Evolutionary conservation across 495 filamentous ascomycete species (phyloP).

Genomic region (Talaromyces proteolyticus): DNA sequence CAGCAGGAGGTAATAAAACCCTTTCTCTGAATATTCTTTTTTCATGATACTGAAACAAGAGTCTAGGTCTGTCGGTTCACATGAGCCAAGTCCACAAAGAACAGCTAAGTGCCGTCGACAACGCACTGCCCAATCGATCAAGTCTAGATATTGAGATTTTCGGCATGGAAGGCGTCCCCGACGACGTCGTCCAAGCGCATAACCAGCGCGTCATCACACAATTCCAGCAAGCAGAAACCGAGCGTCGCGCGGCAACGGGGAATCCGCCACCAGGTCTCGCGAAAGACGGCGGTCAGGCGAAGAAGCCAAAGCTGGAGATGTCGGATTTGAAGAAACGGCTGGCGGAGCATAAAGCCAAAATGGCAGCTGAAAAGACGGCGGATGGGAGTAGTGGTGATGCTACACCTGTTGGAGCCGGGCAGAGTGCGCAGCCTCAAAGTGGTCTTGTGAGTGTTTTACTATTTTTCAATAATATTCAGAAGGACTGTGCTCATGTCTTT

Average conservation of each 20-base stretch:
- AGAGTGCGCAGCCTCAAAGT: constrained; percentile 45
- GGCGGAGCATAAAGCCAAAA: constrained; percentile 71
- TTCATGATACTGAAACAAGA: neutral
- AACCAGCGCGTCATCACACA: constrained; percentile 76
- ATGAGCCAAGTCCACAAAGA: constrained; percentile 99
- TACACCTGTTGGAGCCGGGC: constrained; percentile 50
- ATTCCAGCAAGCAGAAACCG: constrained; percentile 78
- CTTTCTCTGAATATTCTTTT: constrained; percentile 10
- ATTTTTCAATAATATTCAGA: constrained; percentile 5
- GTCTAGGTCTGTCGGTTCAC: constrained; percentile 80
- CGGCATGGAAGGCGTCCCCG: constrained; percentile 94
- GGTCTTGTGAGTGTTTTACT: constrained; percentile 43
- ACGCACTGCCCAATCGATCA: constrained; percentile 78
- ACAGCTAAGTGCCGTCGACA: constrained; percentile 75
- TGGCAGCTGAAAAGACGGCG: constrained; percentile 50
- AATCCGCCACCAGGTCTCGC: constrained; percentile 66
- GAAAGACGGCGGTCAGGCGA: constrained; percentile 45
- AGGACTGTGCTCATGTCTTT: constrained; percentile 3
- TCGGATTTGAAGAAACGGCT: constrained; percentile 76
- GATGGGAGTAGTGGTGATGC: constrained; percentile 54
- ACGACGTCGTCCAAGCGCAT: constrained; percentile 74
- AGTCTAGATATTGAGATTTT: constrained; percentile 92
- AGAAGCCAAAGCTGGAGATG: constrained; percentile 76
- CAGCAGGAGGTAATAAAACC: constrained; percentile 96
- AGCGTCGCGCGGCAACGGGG: constrained; percentile 74